phyloP scores from a whole-genome alignment of 2,329 filamentous ascomycete genomes.

The Metarhizium rileyi region DNA sequence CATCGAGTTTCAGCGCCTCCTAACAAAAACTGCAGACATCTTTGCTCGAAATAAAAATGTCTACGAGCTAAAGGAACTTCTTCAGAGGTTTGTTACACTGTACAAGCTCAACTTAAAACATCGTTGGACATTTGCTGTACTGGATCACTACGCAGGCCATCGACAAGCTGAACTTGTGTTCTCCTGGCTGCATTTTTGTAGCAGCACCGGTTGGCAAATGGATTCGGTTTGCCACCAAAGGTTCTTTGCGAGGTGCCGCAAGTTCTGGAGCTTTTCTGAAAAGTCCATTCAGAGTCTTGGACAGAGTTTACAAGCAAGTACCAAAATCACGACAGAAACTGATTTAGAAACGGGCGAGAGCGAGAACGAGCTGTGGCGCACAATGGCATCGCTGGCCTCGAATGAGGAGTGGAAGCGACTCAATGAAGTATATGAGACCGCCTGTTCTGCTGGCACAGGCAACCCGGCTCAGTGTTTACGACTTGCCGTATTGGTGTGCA shows the following conservation, averaged over 20 bases:
- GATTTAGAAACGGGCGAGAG: not conserved
- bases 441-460: not conserved
- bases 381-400: conserved; percentile 7
- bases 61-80: conserved; percentile 18
- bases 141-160: conserved; percentile 21
- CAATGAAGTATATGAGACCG: conserved; percentile 26
- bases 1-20: conserved; percentile 16
- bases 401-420: conserved; percentile 22
- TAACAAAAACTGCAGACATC: conserved; percentile 24
- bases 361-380: conserved; percentile 10
- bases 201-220: conserved; percentile 17
- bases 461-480: conserved; percentile 23
- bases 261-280: conserved; percentile 24
- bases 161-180: conserved; percentile 18
- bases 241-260: conserved; percentile 20
- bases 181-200: conserved; percentile 24
- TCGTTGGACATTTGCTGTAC: conserved; percentile 19
- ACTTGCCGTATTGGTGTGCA: conserved; percentile 35
- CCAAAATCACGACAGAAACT: not conserved
- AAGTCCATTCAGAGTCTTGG: conserved; percentile 13
- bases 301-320: not conserved
- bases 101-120: conserved; percentile 18
- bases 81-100: conserved; percentile 16
- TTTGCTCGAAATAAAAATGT: conserved; percentile 17
- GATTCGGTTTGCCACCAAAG: conserved; percentile 20